Evolutionary conservation across 2,329 filamentous ascomycete species (phyloP).

Genomic region (Aspergillus sp.): DNA sequence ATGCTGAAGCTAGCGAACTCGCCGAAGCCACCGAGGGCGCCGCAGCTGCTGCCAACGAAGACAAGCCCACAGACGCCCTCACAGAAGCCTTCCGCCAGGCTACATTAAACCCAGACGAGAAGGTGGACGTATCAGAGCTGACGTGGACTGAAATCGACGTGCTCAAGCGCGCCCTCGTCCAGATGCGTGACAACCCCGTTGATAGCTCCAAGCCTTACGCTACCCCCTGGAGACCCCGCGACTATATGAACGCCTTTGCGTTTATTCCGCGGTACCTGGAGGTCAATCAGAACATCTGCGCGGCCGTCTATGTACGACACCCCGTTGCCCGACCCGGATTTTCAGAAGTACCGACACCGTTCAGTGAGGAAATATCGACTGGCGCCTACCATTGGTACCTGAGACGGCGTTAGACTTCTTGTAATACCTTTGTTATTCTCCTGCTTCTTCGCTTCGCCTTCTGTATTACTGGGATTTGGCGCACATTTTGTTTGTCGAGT

Average conservation of each 20-base stretch:
- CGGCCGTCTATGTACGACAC: slow-evolving; percentile 92
- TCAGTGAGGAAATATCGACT: slow-evolving; percentile 70
- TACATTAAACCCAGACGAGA: slow-evolving; percentile 34
- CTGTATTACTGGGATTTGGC: slow-evolving; percentile 45
- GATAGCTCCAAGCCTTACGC: slow-evolving; percentile 81
- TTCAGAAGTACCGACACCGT: slow-evolving; percentile 85
- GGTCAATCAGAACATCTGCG: slow-evolving; percentile 96
- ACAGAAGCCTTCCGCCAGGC: slow-evolving; percentile 35
- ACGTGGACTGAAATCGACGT: slow-evolving; percentile 53
- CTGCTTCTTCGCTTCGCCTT: slow-evolving; percentile 29
- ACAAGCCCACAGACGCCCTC: no score
- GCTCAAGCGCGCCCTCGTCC: slow-evolving; percentile 61
- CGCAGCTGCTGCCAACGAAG: no score
- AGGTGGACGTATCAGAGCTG: slow-evolving; percentile 51
- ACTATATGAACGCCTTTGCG: slow-evolving; percentile 88
- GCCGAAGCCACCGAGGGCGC: no score
- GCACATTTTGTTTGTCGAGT: slow-evolving; percentile 22
- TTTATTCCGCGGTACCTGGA: slow-evolving; percentile 96
- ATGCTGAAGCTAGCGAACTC: no score
- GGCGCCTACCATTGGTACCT: slow-evolving; percentile 95
- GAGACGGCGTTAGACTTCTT: slow-evolving; percentile 67
- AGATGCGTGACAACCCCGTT: slow-evolving; percentile 74
- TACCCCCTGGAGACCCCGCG: slow-evolving; percentile 86
- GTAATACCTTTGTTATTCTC: slow-evolving; percentile 16
- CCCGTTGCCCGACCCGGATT: slow-evolving; percentile 83